Conservation (phyloP, 768 basidiomycete species). For the Russula ochroleuca region DNA sequence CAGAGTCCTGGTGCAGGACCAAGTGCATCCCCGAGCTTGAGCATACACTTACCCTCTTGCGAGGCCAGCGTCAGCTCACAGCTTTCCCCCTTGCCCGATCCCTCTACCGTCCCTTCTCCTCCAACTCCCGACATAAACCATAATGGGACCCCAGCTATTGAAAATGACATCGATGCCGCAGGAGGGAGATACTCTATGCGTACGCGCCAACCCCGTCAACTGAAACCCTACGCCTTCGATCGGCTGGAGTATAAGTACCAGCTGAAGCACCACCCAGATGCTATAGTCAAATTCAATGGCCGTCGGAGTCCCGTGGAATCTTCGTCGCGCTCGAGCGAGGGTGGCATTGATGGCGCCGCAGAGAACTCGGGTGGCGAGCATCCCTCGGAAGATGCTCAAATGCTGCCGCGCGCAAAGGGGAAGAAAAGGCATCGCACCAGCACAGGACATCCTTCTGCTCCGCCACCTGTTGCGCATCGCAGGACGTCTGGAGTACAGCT, state of each 20-base stretch:
- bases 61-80: background rate
- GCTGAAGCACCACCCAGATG: conserved; percentile 57
- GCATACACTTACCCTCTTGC: background rate
- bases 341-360: background rate
- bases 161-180: background rate
- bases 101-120: background rate
- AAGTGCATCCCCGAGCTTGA: background rate
- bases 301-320: conserved; percentile 31
- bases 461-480: background rate
- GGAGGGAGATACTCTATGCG: conserved; percentile 51
- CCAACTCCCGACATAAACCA: background rate
- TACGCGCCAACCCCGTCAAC: conserved; percentile 49
- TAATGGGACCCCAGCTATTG: conserved; percentile 10
- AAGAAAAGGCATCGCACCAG: conserved; percentile 10
- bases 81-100: background rate
- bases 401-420: background rate
- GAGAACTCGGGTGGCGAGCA: background rate
- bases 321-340: conserved; percentile 3
- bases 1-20: background rate
- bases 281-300: conserved; percentile 52
- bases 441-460: background rate
- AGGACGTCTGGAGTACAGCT: background rate
- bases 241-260: conserved; percentile 47
- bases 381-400: background rate
- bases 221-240: conserved; percentile 61